Base-by-base conservation (phyloP, 345 rosid genomes). In the Aurinia saxatilis region DNA sequence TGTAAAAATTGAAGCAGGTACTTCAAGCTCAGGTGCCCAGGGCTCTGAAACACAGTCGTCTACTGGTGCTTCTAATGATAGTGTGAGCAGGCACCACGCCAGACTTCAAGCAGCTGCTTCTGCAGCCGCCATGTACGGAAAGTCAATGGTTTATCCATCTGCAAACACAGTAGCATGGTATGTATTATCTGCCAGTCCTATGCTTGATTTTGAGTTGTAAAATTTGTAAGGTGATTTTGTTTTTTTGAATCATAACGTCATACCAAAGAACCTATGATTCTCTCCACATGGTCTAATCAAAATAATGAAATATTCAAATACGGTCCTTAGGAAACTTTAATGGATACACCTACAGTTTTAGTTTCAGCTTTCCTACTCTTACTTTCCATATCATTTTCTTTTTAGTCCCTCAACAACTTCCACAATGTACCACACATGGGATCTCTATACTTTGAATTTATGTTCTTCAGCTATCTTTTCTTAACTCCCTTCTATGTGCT, bases 51-150 rank as follows among this genome's bases (percentile, higher is more conserved):
- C 64, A 48, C 77, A 77, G 70, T 74, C 95, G 50, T 73, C 68
- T 50, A 35, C 54, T 71, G 66, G 60, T 21, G 57, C 14, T 53
- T 53, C 73, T 30, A 69, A 53, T 67, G 78, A 77, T 66, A 72
- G 58, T 70, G 55, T 82, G 71, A 82, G 85, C 60, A 67, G 58
- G 64, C 96, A 85, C 76, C 84, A 86, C 60, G 87, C 82, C 58
- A 86, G 97, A 77, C 84, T 90, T 40, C 96, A 76, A 79, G 99
- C 97, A 65, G 93, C 96, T 37, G 89, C 87, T 0, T 74, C 91
- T n/a, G 97, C 99, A 1, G 96, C 97, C 7, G 60, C 99, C 50
- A 52, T 87, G 71, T 93, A 90, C 52, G 95, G 82, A 71, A 93
- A 80, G 54, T 93, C 97, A 29, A 86, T 78, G 69, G 89, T 86